These are phyloP conservation scores for Jacaranda copaia DNA, from an alignment of 257 asterid genomes.

Conservation along the genomic window DNA sequence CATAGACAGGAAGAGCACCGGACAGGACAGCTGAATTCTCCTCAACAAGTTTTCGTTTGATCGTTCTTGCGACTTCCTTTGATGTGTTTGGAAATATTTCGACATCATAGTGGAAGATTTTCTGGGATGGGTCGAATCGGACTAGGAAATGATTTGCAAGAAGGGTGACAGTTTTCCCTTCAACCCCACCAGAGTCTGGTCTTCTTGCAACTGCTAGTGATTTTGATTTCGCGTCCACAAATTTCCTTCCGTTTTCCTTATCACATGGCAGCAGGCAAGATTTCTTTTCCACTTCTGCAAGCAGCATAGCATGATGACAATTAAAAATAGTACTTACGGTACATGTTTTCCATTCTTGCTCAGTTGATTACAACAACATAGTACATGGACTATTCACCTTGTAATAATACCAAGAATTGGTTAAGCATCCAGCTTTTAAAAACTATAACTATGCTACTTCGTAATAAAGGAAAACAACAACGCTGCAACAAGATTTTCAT, in stretches of 20 bases:
- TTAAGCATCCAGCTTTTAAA: background rate
- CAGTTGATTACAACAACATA: no score
- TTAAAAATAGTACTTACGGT: background rate
- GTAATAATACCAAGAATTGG: background rate
- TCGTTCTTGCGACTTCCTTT: slow-evolving; percentile 72
- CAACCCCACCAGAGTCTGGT: slow-evolving; percentile 92
- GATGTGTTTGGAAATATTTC: slow-evolving; percentile 87
- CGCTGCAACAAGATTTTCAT: background rate
- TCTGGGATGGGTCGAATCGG: slow-evolving; percentile 66
- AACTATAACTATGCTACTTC: no score
- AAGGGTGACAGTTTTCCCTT: slow-evolving; percentile 73
- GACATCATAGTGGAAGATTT: slow-evolving; percentile 86
- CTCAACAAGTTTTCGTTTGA: slow-evolving; percentile 72
- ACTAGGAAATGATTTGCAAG: slow-evolving; percentile 93
- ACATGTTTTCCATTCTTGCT: background rate
- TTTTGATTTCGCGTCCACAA: slow-evolving; percentile 38
- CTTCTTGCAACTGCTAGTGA: slow-evolving; percentile 73
- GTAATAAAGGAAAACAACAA: no score
- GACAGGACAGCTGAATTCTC: slow-evolving; percentile 59
- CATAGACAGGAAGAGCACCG: slow-evolving; percentile 77
- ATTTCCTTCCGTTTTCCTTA: slow-evolving; percentile 49
- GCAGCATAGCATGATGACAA: background rate
- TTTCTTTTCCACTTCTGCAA: slow-evolving; percentile 36
- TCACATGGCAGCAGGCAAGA: slow-evolving; percentile 25
- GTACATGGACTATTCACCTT: background rate